Conservation (phyloP, 805 yeast genomes). For the Tetrapisispora fleetii region DNA sequence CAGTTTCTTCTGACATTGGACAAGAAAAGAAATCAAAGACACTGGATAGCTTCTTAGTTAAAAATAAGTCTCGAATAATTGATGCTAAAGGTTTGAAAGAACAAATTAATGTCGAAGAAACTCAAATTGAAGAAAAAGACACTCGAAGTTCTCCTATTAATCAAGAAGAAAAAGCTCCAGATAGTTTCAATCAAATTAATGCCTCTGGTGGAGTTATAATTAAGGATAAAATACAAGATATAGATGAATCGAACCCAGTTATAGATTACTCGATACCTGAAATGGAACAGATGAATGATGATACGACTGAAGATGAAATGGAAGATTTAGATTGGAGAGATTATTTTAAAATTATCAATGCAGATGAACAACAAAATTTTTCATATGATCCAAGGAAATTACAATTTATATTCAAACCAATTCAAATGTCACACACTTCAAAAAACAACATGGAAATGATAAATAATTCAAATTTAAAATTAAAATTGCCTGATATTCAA, state of each 20-base stretch:
- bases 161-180: too few species aligned
- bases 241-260: not conserved
- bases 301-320: slow-evolving; percentile 13
- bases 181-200: too few species aligned
- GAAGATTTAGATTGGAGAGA: slow-evolving; percentile 53
- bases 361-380: slow-evolving; percentile 54
- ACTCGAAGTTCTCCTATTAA: too few species aligned
- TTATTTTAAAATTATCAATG: slow-evolving; percentile 56
- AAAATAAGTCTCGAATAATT: not conserved
- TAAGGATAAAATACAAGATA: not conserved
- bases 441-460: slow-evolving; percentile 3
- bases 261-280: not conserved
- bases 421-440: slow-evolving; percentile 8
- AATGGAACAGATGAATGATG: not conserved
- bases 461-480: not conserved
- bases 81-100: not conserved
- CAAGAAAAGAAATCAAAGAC: slow-evolving; percentile 5
- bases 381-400: slow-evolving; percentile 51
- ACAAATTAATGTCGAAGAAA: not conserved
- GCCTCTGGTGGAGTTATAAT: not conserved
- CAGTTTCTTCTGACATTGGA: not conserved
- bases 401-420: slow-evolving; percentile 41
- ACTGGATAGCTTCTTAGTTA: slow-evolving; percentile 10
- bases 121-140: not conserved
- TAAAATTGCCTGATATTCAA: slow-evolving; percentile 20